Conservation (phyloP, 2,329 filamentous ascomycete genomes). For the Talaromyces atroroseus region DNA sequence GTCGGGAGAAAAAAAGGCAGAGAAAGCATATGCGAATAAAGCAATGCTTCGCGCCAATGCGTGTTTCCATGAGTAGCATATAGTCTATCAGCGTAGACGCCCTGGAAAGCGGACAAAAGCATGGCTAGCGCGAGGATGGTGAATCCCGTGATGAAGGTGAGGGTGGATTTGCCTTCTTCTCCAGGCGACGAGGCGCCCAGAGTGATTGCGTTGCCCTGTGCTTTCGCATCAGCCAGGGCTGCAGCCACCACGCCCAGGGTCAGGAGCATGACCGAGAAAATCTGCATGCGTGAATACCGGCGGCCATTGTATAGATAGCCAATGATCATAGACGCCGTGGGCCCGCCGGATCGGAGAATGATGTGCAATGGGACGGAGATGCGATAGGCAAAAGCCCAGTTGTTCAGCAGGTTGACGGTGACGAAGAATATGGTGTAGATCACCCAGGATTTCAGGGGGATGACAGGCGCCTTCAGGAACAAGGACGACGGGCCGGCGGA, state of each 20-base stretch:
- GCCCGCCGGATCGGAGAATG: conserved; percentile 89
- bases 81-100: conserved; percentile 86
- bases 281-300: conserved; percentile 71
- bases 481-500: conserved; percentile 57
- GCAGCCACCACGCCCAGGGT: conserved; percentile 82
- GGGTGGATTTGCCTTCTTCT: conserved; percentile 33
- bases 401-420: conserved; percentile 90
- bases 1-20: conserved; percentile 40
- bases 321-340: conserved; percentile 91
- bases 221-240: conserved; percentile 81
- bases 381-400: conserved; percentile 93
- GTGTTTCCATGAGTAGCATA: conserved; percentile 74
- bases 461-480: conserved; percentile 69
- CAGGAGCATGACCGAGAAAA: conserved; percentile 73
- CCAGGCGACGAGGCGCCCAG: conserved; percentile 21
- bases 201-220: conserved; percentile 55
- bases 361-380: conserved; percentile 97
- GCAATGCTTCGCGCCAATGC: conserved; percentile 92
- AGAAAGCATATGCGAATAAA: conserved; percentile 68
- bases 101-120: conserved; percentile 86
- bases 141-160: conserved; percentile 57
- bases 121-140: conserved; percentile 81
- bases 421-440: conserved; percentile 89
- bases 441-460: conserved; percentile 79
- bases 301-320: conserved; percentile 76